Base-by-base conservation (phyloP, 2,329 filamentous ascomycete species). In the Clonostachys byssicola region DNA sequence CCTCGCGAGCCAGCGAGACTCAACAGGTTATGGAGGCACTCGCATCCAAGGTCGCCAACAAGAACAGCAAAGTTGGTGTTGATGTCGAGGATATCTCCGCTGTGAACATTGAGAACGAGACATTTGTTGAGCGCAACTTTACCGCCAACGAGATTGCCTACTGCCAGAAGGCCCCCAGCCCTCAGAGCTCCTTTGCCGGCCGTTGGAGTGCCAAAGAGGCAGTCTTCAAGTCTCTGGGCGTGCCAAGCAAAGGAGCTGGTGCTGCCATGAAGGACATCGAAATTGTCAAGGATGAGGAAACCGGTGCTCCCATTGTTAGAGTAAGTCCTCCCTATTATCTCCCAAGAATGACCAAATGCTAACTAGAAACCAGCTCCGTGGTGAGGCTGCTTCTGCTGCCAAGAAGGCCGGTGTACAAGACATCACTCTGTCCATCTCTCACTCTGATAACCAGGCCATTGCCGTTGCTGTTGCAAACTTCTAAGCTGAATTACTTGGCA, bases 171-270 rank as follows among this genome's bases (percentile, higher is more conserved):
- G 86, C 89, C 14, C 73, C 90, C 6, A 86, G 81, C 62, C 88
- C 91, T 2, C 89, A 90, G 63, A 89, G 92, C 55, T 95, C 90
- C 45, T 99, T 96, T 69, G 90, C 92, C 6, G 94, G 94, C 44
- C 85, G 91, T 56, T 99, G 94, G 94, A 92, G 87, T 60, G 94
- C 94, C 35, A 99, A 99, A 75, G 94, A 99, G 72, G 94, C 94
- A 30, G 92, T 99, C 1, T 99, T 99, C 80, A 99, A 99, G 81
- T 91, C 89, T 36, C 77, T 99, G 13, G 91, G 92, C 55, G 92
- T 97, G 12, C 73, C 80, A 57, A 87, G 92, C 68, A 85, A 88
- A 70, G 94, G 94, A 51, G 92, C 88, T 10, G 94, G 95, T 54
- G 92, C 94, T 50, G 78, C 90, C 14, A 69, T 99, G 70, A 94